phyloP scores from a whole-genome alignment of 2,329 filamentous ascomycete genomes.

The Alternaria sp. region DNA sequence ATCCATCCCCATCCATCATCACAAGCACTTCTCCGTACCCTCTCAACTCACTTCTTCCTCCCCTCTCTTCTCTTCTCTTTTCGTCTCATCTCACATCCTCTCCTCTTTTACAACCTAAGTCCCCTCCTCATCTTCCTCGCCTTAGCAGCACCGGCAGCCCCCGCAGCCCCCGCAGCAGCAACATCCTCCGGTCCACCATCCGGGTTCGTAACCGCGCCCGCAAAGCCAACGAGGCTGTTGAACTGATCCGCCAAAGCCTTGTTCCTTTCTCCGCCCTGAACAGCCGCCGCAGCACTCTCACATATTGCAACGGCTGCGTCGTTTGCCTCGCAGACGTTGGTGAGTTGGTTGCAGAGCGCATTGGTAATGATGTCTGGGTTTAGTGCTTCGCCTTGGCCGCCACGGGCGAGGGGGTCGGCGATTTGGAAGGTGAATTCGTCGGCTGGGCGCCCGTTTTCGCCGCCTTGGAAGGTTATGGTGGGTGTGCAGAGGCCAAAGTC shows the following conservation, averaged over 20 bases:
- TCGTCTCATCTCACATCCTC: background rate
- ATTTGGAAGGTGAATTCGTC: conserved; percentile 74
- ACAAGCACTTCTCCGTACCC: background rate
- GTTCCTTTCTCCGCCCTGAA: conserved; percentile 56
- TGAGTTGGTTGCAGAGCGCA: conserved; percentile 73
- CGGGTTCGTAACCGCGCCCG: conserved; percentile 46
- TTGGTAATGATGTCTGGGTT: conserved; percentile 79
- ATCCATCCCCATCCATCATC: background rate
- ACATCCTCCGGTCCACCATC: conserved; percentile 40
- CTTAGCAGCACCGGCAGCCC: conserved; percentile 21
- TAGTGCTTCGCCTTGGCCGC: conserved; percentile 71
- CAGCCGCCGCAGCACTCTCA: conserved; percentile 61
- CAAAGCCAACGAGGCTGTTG: conserved; percentile 53
- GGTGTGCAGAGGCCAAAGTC: conserved; percentile 52
- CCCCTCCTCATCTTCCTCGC: conserved; percentile 37
- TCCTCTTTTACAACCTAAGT: conserved; percentile 21
- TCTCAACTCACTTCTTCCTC: background rate
- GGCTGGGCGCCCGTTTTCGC: conserved; percentile 60
- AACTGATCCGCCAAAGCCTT: conserved; percentile 54
- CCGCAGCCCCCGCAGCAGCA: conserved; percentile 28
- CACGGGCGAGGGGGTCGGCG: conserved; percentile 66
- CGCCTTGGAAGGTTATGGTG: conserved; percentile 68
- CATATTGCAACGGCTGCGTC: conserved; percentile 65
- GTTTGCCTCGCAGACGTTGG: conserved; percentile 71
- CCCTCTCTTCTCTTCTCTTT: background rate